A percentile compares a stretch with the other conserved stretches of the same genome.
These are phyloP conservation scores for Teratosphaeria epicoccoides DNA, from an alignment of 2,329 filamentous ascomycete genomes.

Conservation along the genomic window DNA sequence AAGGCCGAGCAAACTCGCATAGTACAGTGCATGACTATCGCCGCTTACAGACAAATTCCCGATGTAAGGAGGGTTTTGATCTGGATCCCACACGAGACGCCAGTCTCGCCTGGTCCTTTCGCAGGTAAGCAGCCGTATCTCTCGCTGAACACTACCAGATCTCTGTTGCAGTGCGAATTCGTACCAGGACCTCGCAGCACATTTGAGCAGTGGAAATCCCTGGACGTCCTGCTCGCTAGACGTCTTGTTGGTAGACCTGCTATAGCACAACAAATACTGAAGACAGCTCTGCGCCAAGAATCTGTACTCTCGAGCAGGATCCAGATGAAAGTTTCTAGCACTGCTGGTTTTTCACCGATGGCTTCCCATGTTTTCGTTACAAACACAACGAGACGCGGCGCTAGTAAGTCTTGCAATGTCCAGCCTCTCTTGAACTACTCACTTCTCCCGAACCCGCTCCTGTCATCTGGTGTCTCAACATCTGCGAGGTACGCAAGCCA, in stretches of 20 bases:
- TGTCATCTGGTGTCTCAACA: neutral
- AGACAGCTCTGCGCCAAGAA: conserved; percentile 11
- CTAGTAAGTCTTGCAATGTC: conserved; percentile 18
- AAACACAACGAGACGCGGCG: conserved; percentile 10
- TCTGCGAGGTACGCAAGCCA: conserved; percentile 1
- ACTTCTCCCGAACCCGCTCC: conserved; percentile 5
- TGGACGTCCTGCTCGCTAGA: conserved; percentile 5
- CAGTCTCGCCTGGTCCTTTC: conserved; percentile 4
- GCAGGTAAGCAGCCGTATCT: conserved; percentile 3
- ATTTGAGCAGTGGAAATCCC: conserved; percentile 8
- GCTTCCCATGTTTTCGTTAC: conserved; percentile 12
- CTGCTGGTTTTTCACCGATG: conserved; percentile 15
- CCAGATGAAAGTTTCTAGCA: conserved; percentile 9
- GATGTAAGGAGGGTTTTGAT: neutral
- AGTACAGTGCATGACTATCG: conserved; percentile 2
- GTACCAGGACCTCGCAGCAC: conserved; percentile 9
- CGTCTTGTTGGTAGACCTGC: conserved; percentile 4
- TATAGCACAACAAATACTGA: conserved; percentile 8
- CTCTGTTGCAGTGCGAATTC: conserved; percentile 6
- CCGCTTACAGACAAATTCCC: conserved; percentile 1
- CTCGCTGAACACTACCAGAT: neutral
- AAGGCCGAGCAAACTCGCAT: conserved; percentile 1
- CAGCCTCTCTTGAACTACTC: conserved; percentile 16
- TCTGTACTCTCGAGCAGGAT: conserved; percentile 3
- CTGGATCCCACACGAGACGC: conserved; percentile 5